Percentiles rank a stretch among this genome's conserved stretches.
phyloP scores from a whole-genome alignment of 2,329 filamentous ascomycete genomes.

The Aspergillus sergii region DNA sequence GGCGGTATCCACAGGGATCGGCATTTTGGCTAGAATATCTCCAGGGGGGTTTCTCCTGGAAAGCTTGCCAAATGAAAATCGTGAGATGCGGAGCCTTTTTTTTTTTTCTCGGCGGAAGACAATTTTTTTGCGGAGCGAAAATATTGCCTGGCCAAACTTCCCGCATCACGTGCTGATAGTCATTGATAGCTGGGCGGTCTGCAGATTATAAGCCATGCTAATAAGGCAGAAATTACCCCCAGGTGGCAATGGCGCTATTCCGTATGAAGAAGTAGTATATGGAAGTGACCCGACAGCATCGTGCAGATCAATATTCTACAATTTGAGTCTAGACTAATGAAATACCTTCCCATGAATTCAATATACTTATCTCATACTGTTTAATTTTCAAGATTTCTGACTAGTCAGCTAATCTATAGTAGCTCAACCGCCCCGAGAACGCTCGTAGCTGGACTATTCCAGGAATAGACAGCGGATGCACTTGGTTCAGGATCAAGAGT shows the following conservation, averaged over 20 bases:
- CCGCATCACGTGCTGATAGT: slow-evolving; percentile 7
- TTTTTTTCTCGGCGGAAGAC: slow-evolving; percentile 2
- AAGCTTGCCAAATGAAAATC: background rate
- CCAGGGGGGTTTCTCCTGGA: slow-evolving; percentile 4
- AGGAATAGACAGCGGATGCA: background rate
- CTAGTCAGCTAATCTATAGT: background rate
- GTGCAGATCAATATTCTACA: background rate
- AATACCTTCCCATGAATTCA: background rate
- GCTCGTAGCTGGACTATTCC: background rate
- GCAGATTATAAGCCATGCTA: background rate
- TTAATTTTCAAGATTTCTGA: background rate
- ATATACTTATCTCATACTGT: background rate
- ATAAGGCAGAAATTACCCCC: background rate
- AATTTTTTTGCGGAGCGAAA: slow-evolving; percentile 11
- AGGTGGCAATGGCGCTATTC: background rate
- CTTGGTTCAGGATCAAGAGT: background rate
- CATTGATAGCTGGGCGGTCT: slow-evolving; percentile 9
- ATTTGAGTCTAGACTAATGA: background rate
- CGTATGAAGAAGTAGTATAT: background rate
- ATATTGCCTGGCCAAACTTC: slow-evolving; percentile 7
- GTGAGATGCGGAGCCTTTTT: background rate
- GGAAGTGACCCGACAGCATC: background rate
- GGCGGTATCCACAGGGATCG: slow-evolving; percentile 40
- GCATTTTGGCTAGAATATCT: slow-evolving; percentile 29
- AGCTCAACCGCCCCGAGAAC: background rate